phyloP scores from a whole-genome alignment of 345 rosid genomes.

The Triadica sebifera region DNA sequence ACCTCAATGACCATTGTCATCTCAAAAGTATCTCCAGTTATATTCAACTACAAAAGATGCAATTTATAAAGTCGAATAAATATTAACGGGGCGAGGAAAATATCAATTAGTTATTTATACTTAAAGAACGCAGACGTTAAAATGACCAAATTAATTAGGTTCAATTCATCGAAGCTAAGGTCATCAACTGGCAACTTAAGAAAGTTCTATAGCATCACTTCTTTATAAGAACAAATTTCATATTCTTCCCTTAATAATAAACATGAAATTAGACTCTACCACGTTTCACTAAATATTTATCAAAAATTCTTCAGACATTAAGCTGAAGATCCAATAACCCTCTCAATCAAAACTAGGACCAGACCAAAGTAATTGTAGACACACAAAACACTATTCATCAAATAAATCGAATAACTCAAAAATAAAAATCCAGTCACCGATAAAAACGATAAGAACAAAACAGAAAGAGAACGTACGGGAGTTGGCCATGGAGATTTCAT shows the following conservation, averaged over 20 bases:
- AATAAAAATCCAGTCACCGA: background rate
- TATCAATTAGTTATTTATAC: background rate
- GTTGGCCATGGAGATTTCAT: conserved; percentile 75
- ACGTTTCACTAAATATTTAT: too few relatives aligned
- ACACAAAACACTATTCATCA: too few relatives aligned
- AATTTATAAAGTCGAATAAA: background rate
- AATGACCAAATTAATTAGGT: too few relatives aligned
- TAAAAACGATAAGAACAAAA: background rate
- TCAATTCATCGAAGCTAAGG: too few relatives aligned
- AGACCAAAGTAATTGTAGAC: background rate
- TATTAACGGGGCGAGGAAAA: background rate
- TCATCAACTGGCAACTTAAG: too few relatives aligned
- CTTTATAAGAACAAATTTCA: background rate
- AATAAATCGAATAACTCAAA: background rate
- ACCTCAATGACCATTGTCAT: background rate
- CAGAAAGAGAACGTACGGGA: conserved; percentile 44
- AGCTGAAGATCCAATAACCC: background rate
- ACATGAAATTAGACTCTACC: too few relatives aligned
- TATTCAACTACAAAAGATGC: background rate
- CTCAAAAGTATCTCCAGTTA: background rate
- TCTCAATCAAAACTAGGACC: background rate
- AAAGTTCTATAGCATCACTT: background rate
- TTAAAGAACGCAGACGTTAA: background rate
- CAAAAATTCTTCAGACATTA: background rate
- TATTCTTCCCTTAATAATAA: background rate